Evolutionary conservation across 768 basidiomycete species (phyloP).

Genomic region (Tubosaeta sp.): DNA sequence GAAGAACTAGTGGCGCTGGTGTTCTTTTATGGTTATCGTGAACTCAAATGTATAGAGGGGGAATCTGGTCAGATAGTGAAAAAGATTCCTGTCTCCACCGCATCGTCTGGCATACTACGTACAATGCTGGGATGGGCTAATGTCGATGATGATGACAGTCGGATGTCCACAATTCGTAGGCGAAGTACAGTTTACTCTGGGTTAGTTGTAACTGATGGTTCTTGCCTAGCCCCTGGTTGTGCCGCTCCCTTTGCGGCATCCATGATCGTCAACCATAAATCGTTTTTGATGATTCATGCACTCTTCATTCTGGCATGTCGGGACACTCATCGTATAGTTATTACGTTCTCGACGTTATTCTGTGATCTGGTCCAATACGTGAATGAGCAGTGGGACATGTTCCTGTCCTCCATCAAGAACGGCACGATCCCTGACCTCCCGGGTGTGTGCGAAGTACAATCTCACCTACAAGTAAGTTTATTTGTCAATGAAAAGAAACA

Average conservation of each 20-base stretch:
- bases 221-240: no score
- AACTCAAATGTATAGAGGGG: background rate
- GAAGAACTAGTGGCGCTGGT: background rate
- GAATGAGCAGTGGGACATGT: slow-evolving; percentile 2
- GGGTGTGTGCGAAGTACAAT: slow-evolving; percentile 1
- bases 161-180: background rate
- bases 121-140: background rate
- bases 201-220: no score
- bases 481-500: no score
- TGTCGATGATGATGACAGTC: background rate
- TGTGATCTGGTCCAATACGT: slow-evolving; percentile 3
- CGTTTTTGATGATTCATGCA: no score
- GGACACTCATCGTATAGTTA: no score
- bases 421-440: slow-evolving; percentile 7
- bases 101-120: background rate
- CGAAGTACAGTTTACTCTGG: background rate
- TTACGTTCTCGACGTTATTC: background rate
- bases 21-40: background rate
- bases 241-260: no score
- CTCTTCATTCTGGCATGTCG: no score
- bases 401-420: slow-evolving; percentile 2
- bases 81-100: background rate
- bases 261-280: no score
- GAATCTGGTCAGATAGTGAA: background rate
- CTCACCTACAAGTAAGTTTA: slow-evolving; percentile 2